phyloP scores from a whole-genome alignment of 176 grass and related monocot genomes.

The Cenchrus fungigraminus region DNA sequence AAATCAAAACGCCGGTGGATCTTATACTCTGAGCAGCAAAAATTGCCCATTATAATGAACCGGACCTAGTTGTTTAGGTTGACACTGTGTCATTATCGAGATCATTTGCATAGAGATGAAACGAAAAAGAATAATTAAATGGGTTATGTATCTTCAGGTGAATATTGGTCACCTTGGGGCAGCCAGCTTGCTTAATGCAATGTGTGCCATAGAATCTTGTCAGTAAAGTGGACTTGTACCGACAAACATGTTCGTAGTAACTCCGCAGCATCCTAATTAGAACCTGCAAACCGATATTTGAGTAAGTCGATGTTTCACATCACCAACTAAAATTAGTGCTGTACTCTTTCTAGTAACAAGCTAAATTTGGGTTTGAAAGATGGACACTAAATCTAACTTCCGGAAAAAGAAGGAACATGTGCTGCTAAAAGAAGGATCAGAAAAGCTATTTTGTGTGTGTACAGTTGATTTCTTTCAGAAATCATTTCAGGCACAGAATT shows the following conservation, averaged over 20 bases:
- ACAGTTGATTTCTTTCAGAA: neutral
- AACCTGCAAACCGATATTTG: conserved; percentile 35
- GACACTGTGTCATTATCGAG: neutral
- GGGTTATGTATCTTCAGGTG: neutral
- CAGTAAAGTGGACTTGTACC: conserved; percentile 57
- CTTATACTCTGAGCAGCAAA: conserved; percentile 72
- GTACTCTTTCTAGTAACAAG: neutral
- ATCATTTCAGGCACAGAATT: neutral
- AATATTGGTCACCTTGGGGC: conserved; percentile 57
- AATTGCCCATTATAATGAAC: conserved; percentile 77
- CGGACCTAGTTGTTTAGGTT: conserved; percentile 53
- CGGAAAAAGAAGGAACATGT: neutral
- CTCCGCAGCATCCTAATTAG: conserved; percentile 71
- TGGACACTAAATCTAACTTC: neutral
- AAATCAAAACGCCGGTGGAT: conserved; percentile 77
- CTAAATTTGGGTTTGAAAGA: conserved; percentile 2
- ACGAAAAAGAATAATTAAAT: neutral
- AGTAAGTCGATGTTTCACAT: neutral
- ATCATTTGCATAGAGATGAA: neutral
- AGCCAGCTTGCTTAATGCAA: conserved; percentile 78
- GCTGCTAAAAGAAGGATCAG: neutral
- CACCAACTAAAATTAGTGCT: neutral
- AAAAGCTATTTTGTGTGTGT: neutral
- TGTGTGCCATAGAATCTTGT: conserved; percentile 79
- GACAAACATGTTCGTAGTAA: conserved; percentile 71